Evolutionary conservation across 1,284 basidiomycete species (phyloP).

Genomic region (Omphalotus olearius): DNA sequence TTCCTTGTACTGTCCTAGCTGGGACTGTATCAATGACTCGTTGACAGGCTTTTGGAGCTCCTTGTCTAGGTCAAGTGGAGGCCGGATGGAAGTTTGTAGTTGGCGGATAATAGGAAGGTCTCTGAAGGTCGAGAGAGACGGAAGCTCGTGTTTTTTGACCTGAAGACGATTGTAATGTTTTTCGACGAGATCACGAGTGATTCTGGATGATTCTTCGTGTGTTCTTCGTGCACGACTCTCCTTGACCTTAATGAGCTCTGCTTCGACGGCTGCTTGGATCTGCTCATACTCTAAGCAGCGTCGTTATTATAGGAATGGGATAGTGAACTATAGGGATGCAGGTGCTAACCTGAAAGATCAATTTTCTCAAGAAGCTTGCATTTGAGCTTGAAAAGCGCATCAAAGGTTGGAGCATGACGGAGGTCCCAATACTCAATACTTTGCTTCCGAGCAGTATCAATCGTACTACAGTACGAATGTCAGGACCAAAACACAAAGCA

Average conservation of each 20-base stretch:
- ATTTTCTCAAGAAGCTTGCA: constrained; percentile 32
- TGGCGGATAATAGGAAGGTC: constrained; percentile 36
- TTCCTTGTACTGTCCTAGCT: constrained; percentile 46
- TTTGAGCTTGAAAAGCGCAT: constrained; percentile 28
- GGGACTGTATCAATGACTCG: constrained; percentile 34
- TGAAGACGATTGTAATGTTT: constrained; percentile 32
- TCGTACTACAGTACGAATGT: constrained; percentile 25
- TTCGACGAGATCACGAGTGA: constrained; percentile 23
- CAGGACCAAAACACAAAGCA: neutral
- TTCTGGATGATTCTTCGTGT: constrained; percentile 21
- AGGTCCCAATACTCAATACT: constrained; percentile 39
- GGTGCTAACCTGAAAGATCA: constrained; percentile 25
- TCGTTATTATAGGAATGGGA: neutral
- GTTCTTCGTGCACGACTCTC: constrained; percentile 22
- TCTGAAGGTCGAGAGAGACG: constrained; percentile 40
- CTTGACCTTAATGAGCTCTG: constrained; percentile 26
- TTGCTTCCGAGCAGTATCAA: constrained; percentile 25
- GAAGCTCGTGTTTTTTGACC: constrained; percentile 24
- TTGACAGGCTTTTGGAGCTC: constrained; percentile 30
- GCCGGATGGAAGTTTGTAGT: constrained; percentile 25
- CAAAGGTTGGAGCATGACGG: constrained; percentile 30
- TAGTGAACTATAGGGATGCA: no score
- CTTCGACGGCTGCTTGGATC: constrained; percentile 23
- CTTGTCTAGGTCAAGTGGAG: constrained; percentile 17
- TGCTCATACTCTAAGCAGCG: constrained; percentile 23